Evolutionary conservation across 257 asterid genomes (phyloP), one percentile per base, ranked within the genome.

Genomic region (Nicotiana otophora): DNA sequence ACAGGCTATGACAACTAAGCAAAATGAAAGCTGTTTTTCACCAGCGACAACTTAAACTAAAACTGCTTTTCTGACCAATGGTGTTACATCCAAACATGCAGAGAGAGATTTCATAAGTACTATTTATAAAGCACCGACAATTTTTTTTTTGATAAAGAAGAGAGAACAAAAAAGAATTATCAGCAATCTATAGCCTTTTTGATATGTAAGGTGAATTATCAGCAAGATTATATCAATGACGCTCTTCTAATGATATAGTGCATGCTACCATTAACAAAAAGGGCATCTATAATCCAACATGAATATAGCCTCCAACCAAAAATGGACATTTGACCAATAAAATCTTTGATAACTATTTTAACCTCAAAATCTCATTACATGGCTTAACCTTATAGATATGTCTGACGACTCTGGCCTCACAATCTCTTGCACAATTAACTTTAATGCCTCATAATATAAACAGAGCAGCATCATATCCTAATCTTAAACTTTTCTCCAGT

Each of bases 271-370:
- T 74, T 39, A 39, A 31, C 4, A 74, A 48, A 20, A 74, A 74
- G 61, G 42, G 20, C 42, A 74, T 14, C 8, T 48, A n/a, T 6
- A 2, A 48, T 26, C 39, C 42, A 74, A 74, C 51, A 36, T 48
- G 80, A 74, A 74, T 12, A 48, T 48, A 26, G 39, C 23, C 80
- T 48, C 80, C 62, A 74, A 14, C 80, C 80, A 74, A 48, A 42
- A 74, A 15, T 48, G 5, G 39, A 74, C 16, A 14, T 48, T 54
- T 42, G 48, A 42, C 62, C 80, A 48, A 15, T 15, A 74, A 72
- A 23, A 74, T 74, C 4, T 33, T 48, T 74, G 62, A 26, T 74
- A 74, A 74, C 26, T 48, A 74, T 15, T 74, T 48, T 74, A 54
- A 74, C 5, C 42, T 48, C 62, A 48, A 30, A 26, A n/a, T 74